Evolutionary conservation across 2,329 filamentous ascomycete species (phyloP).

Genomic region (Penicillium oxalicum): DNA sequence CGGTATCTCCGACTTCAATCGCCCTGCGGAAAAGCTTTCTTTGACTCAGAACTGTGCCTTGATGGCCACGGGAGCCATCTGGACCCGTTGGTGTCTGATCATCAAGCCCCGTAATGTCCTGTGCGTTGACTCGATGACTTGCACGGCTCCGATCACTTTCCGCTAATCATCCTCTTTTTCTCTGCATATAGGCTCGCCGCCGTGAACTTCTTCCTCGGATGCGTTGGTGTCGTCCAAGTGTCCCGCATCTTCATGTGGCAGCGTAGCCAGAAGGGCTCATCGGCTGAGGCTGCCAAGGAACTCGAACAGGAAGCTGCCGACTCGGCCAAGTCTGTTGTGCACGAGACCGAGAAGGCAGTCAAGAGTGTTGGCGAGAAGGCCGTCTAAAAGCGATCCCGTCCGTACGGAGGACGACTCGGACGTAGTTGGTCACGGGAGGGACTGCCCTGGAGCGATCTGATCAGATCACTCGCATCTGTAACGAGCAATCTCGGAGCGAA

Average conservation of each 20-base stretch:
- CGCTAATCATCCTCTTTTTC: slow-evolving; percentile 7
- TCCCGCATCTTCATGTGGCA: slow-evolving; percentile 64
- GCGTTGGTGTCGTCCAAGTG: slow-evolving; percentile 78
- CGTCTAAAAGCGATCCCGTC: slow-evolving; percentile 7
- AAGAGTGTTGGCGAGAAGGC: slow-evolving; percentile 22
- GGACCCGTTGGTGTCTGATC: slow-evolving; percentile 98
- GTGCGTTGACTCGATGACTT: slow-evolving; percentile 44
- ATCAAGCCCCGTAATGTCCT: slow-evolving; percentile 92
- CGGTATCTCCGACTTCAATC: slow-evolving; percentile 83
- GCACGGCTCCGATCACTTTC: not conserved
- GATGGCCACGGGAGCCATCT: slow-evolving; percentile 87
- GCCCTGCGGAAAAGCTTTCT: slow-evolving; percentile 87
- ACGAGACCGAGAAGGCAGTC: slow-evolving; percentile 28
- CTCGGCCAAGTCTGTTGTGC: slow-evolving; percentile 30
- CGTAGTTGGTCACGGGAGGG: not conserved
- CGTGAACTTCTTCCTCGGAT: slow-evolving; percentile 96
- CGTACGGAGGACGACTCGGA: not conserved
- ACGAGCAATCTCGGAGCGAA: slow-evolving; percentile 1
- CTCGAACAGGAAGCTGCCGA: slow-evolving; percentile 34
- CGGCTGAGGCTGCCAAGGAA: slow-evolving; percentile 35
- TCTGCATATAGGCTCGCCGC: slow-evolving; percentile 62
- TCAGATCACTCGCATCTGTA: slow-evolving; percentile 7
- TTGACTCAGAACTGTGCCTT: slow-evolving; percentile 87
- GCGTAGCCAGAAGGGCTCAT: slow-evolving; percentile 50
- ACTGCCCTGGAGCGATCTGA: not conserved